Base-by-base conservation (phyloP, 106 monocot species). In the Acorus calamus region DNA sequence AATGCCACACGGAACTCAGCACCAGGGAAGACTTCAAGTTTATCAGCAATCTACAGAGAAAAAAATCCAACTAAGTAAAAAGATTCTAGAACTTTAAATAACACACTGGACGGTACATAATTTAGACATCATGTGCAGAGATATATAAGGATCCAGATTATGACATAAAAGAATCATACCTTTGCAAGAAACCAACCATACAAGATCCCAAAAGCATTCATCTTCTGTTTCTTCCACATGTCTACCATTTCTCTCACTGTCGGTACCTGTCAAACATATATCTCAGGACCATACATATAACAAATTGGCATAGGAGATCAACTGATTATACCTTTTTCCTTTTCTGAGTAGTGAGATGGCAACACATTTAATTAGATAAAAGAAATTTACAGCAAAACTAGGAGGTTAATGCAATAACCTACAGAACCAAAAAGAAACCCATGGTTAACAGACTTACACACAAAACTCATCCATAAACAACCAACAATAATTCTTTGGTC, bases 101-200 rank as follows among this genome's bases (percentile, higher is more conserved):
- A 59, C 43, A 8, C 11, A 2, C 56, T 28, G 4, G 12, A 51
- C 5, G 42, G 44, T 3, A 8, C 6, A 66, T 46, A 45, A 59
- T 49, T 28, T 28, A 28, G 1, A 0, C 28, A 28, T 28, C 28
- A 28, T 28, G 28, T 28, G 28, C 28, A 28, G 28, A 28, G 28
- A 28, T 28, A 28, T 28, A 28, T 28, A 28, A 28, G 28, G 28
- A 28, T 28, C 28, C 28, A 28, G 28, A 28, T 28, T 28, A 28
- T 28, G 28, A 28, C 28, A 28, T 28, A 0, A 69, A 57, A 61
- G 76, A 63, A 57, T 14, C 69, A 60, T 74, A 50, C 96, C 90
- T 91, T 96, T 3, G 90, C 84, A 78, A 96, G 90, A 75, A 96
- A 96, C 87, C 82, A 96, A 28, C 84, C 77, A 52, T 96, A 96